Evolutionary conservation across 371 early-diverging fungal species (phyloP), one percentile per base, ranked within the genome.

Genomic region (Umbelopsis sp.): DNA sequence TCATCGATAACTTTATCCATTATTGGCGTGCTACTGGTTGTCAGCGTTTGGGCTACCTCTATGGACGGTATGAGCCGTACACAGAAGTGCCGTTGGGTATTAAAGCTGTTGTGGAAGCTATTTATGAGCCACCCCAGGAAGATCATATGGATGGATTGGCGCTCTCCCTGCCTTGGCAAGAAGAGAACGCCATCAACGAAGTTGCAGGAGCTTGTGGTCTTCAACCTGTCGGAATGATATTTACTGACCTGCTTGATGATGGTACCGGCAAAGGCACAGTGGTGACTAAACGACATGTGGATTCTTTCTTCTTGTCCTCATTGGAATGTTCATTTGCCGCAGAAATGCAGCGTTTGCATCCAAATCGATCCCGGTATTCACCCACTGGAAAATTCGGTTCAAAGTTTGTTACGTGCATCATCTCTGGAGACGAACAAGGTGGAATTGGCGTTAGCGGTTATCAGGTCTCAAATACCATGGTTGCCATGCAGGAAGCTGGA

Each of bases 51-150:
- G 99, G 98, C 11, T 92, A 93, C 70, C 76, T 99, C 68, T 95
- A 95, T 75, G 99, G 99, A 18, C 89, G 92, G 45, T 99, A 97
- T 78, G 95, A 96, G 72, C 89, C 90, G 16, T 97, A 98, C 73
- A 65, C 88, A 8, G 93, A 96, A 62, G 97, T 99, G 1, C 99
- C 98, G 1, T 82, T 99, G 53, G 99, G 99, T 16, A 89, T 97
- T 67, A 99, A 98, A 76, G 99, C 99, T 0, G 96, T 99, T 10
- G 99, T 99, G 0, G 93, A 93, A 72, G 94, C 93, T 0, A 95
- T 98, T 63, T 98, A 96, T 72, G 98, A 99, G 75, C 97, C 99
- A 10, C 91, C 93, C 35, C 99, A 99, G 75, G 87, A 89, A 18
- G 86, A 86, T 74, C 92, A 90, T 67, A 80, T 87, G 25, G 97